These are phyloP conservation scores for Ophiostoma populinum DNA, from an alignment of 2,329 filamentous ascomycete genomes.

Conservation along the genomic window DNA sequence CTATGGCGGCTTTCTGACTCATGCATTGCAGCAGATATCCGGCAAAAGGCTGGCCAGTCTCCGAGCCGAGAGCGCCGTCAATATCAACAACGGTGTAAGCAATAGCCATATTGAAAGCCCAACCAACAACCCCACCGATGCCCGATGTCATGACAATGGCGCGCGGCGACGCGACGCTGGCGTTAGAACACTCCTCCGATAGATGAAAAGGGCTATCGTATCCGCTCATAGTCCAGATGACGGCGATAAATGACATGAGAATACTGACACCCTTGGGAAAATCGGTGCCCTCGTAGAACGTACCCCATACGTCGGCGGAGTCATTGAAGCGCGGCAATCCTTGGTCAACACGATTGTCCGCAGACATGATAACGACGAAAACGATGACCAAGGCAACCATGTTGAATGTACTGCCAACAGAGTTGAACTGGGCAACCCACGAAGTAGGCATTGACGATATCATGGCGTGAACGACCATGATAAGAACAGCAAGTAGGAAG, in stretches of 20 bases:
- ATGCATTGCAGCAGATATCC: constrained; percentile 51
- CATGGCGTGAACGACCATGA: constrained; percentile 49
- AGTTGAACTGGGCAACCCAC: constrained; percentile 55
- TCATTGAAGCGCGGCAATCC: constrained; percentile 17
- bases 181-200: constrained; percentile 61
- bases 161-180: constrained; percentile 49
- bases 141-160: constrained; percentile 55
- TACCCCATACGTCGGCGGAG: constrained; percentile 43
- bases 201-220: constrained; percentile 57
- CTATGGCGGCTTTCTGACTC: constrained; percentile 39
- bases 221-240: constrained; percentile 53
- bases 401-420: constrained; percentile 52
- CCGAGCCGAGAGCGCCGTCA: constrained; percentile 35
- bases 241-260: constrained; percentile 53
- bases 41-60: constrained; percentile 53
- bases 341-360: constrained; percentile 33
- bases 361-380: constrained; percentile 50
- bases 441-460: constrained; percentile 56
- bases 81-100: constrained; percentile 56
- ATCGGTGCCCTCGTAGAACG: constrained; percentile 47
- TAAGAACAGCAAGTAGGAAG: constrained; percentile 47
- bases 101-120: constrained; percentile 57
- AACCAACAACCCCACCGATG: constrained; percentile 49
- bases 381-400: constrained; percentile 48
- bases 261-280: constrained; percentile 51